Evolutionary conservation across 768 basidiomycete genomes (phyloP).

Genomic region (Boletus coccyginus): DNA sequence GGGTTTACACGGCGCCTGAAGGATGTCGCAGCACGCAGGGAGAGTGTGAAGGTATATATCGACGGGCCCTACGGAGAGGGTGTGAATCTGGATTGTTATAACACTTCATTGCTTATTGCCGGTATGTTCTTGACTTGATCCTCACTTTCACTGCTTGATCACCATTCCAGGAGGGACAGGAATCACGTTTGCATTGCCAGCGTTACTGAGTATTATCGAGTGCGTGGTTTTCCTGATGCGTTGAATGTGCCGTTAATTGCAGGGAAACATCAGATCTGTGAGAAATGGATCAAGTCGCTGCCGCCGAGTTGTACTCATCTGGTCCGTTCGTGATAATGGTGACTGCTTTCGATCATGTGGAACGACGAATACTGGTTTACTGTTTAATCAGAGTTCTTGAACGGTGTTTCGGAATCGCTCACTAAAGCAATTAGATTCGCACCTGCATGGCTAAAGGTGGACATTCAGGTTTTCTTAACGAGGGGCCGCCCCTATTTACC

Average conservation of each 20-base stretch:
- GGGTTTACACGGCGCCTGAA: slow-evolving; percentile 55
- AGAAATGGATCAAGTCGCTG: slow-evolving; percentile 24
- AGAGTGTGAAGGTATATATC: slow-evolving; percentile 43
- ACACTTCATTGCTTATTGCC: slow-evolving; percentile 46
- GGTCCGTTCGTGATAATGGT: slow-evolving; percentile 42
- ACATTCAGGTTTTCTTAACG: slow-evolving; percentile 18
- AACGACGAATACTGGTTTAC: background rate
- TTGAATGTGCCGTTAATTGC: background rate
- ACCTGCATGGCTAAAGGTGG: slow-evolving; percentile 14
- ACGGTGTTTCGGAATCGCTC: slow-evolving; percentile 13
- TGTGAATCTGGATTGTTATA: slow-evolving; percentile 37
- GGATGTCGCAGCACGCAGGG: slow-evolving; percentile 28
- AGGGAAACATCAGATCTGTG: slow-evolving; percentile 2
- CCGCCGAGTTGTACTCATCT: slow-evolving; percentile 39
- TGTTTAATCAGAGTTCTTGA: slow-evolving; percentile 9
- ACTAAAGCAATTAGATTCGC: slow-evolving; percentile 11
- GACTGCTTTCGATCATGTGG: slow-evolving; percentile 1
- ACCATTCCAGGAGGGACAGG: slow-evolving; percentile 45
- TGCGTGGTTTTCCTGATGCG: slow-evolving; percentile 17
- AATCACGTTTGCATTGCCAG: slow-evolving; percentile 44
- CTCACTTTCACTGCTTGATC: background rate
- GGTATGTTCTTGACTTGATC: slow-evolving; percentile 29
- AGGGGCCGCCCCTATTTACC: background rate
- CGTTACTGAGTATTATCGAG: slow-evolving; percentile 43
- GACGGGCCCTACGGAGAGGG: slow-evolving; percentile 56